A percentile compares a stretch with the other conserved stretches of the same genome.
Evolutionary conservation across 2,329 filamentous ascomycete species (phyloP).

Genomic region (Plenodomus tracheiphilus): DNA sequence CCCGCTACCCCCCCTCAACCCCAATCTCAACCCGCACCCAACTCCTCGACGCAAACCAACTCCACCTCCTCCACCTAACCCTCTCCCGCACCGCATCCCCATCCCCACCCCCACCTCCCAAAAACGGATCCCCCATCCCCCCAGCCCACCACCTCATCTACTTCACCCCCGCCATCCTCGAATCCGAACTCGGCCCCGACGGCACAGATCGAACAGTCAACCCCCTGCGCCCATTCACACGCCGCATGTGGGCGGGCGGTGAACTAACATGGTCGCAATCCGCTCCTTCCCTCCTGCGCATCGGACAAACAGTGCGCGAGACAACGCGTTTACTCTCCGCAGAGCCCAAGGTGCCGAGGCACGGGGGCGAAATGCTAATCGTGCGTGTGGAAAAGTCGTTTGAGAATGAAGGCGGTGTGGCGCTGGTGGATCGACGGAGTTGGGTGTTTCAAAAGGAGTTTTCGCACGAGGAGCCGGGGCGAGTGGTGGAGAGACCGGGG

Average conservation of each 20-base stretch:
- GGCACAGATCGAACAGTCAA: conserved; percentile 81
- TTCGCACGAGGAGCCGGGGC: conserved; percentile 44
- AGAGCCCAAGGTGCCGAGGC: conserved; percentile 55
- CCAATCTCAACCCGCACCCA: conserved; percentile 37
- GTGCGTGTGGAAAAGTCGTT: conserved; percentile 62
- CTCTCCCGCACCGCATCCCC: conserved; percentile 31
- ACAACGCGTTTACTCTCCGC: conserved; percentile 51
- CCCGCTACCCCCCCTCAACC: conserved; percentile 28
- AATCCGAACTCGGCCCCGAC: conserved; percentile 70
- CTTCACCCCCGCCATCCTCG: conserved; percentile 73
- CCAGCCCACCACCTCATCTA: conserved; percentile 84
- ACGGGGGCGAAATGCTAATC: conserved; percentile 60
- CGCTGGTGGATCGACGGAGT: conserved; percentile 42
- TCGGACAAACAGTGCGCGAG: conserved; percentile 45
- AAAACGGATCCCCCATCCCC: conserved; percentile 52
- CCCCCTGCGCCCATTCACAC: conserved; percentile 70
- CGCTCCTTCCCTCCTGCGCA: conserved; percentile 19
- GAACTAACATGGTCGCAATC: conserved; percentile 60
- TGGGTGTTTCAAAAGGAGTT: conserved; percentile 51
- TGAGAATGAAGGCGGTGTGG: conserved; percentile 35
- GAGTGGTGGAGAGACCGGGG: conserved; percentile 17
- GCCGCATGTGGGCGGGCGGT: conserved; percentile 92
- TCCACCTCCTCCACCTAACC: conserved; percentile 35
- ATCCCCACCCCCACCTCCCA: conserved; percentile 20
- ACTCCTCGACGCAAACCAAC: conserved; percentile 38